phyloP scores from a whole-genome alignment of 164 flowering plant genomes.

The Sedum album region DNA sequence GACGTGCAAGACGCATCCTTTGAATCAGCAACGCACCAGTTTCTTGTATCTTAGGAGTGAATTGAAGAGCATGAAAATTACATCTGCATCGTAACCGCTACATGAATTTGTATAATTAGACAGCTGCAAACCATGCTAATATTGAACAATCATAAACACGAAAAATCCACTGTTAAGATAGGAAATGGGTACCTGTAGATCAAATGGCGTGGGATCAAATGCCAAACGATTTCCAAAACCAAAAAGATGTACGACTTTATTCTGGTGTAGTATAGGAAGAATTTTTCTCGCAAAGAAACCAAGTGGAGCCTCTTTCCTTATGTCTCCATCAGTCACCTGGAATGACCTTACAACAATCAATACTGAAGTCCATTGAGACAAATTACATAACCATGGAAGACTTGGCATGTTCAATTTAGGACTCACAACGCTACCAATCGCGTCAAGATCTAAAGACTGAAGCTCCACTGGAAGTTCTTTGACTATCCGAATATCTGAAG shows the following conservation, averaged over 20 bases:
- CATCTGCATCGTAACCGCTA: conserved; percentile 99
- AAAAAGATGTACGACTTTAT: conserved; percentile 79
- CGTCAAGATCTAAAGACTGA: conserved; percentile 78
- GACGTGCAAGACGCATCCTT: conserved; percentile 54
- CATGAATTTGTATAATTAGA: conserved; percentile 58
- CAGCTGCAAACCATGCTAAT: conserved; percentile 13
- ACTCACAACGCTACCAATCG: conserved; percentile 87
- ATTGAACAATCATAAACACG: neutral
- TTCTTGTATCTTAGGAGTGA: conserved; percentile 73
- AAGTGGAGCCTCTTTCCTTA: conserved; percentile 81
- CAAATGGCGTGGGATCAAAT: conserved; percentile 81
- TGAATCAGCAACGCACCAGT: conserved; percentile 47
- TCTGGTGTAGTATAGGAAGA: conserved; percentile 67
- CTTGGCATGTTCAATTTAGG: neutral
- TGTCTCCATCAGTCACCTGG: conserved; percentile 78
- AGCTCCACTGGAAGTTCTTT: conserved; percentile 84
- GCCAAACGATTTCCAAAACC: conserved; percentile 97
- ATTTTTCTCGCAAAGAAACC: conserved; percentile 66
- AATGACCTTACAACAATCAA: conserved; percentile 15
- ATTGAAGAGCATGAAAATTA: conserved; percentile 89
- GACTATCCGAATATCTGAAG: conserved; percentile 81
- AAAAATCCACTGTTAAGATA: neutral
- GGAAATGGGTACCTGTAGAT: conserved; percentile 63
- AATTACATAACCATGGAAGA: neutral
- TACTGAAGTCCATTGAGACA: neutral